These are phyloP conservation scores for Volvariella volvacea DNA, from an alignment of 1,284 basidiomycete genomes.

Conservation along the genomic window DNA sequence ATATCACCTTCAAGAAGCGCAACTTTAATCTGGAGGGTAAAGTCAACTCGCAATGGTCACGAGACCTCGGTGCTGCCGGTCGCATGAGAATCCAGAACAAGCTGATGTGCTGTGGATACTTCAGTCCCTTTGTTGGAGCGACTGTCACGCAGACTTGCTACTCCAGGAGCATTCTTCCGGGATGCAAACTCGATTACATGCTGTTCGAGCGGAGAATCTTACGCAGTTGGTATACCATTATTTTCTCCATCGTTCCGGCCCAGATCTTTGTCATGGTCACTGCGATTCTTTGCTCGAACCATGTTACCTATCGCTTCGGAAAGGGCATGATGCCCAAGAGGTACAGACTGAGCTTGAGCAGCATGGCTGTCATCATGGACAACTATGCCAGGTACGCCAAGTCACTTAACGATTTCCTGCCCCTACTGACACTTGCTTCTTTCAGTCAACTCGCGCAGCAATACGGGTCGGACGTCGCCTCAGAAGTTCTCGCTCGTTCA, in stretches of 20 bases:
- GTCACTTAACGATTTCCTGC: not conserved
- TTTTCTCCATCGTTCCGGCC: constrained; percentile 48
- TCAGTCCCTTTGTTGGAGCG: constrained; percentile 56
- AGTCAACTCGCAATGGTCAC: constrained; percentile 57
- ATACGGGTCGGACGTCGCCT: constrained; percentile 30
- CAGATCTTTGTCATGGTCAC: constrained; percentile 50
- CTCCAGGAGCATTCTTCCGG: constrained; percentile 47
- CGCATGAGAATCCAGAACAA: constrained; percentile 55
- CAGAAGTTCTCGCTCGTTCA: constrained; percentile 22
- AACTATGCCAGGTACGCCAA: constrained; percentile 12
- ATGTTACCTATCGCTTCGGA: constrained; percentile 57
- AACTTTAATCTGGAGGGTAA: constrained; percentile 65
- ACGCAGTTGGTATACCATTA: constrained; percentile 43
- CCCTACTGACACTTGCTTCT: constrained; percentile 1
- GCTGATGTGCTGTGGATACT: constrained; percentile 62
- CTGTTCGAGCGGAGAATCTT: constrained; percentile 43
- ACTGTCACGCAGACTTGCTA: constrained; percentile 56
- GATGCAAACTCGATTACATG: constrained; percentile 52
- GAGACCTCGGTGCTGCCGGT: constrained; percentile 37
- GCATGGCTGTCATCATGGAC: constrained; percentile 37
- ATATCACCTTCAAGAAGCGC: constrained; percentile 54
- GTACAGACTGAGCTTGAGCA: constrained; percentile 44
- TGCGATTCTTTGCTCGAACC: constrained; percentile 52
- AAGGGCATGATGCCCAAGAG: constrained; percentile 59
- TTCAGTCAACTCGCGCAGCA: constrained; percentile 34